phyloP scores from a whole-genome alignment of 2,329 filamentous ascomycete species.

The Talaromyces sp. region DNA sequence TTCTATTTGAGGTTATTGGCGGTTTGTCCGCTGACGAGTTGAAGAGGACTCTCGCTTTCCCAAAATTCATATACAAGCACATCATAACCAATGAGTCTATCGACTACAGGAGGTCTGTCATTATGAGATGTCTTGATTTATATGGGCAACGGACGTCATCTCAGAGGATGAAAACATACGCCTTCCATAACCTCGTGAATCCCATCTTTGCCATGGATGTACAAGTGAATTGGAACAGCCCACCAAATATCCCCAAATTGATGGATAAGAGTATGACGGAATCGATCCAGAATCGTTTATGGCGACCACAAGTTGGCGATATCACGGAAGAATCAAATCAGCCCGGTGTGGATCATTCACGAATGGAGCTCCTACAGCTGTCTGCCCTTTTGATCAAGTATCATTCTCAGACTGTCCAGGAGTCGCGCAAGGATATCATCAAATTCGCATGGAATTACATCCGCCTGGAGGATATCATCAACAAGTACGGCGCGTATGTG shows the following conservation, averaged over 20 bases:
- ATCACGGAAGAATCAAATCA: constrained; percentile 77
- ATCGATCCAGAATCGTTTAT: constrained; percentile 85
- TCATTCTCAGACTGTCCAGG: constrained; percentile 80
- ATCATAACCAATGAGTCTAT: constrained; percentile 82
- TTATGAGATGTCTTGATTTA: constrained; percentile 81
- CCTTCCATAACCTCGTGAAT: constrained; percentile 88
- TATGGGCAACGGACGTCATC: constrained; percentile 75
- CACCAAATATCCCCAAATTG: constrained; percentile 62
- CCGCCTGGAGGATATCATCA: constrained; percentile 95
- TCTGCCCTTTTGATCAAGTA: constrained; percentile 96
- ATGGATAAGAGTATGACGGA: constrained; percentile 87
- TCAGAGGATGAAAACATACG: constrained; percentile 89
- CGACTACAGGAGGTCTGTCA: constrained; percentile 77
- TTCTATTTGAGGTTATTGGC: constrained; percentile 80
- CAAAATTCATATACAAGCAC: constrained; percentile 76
- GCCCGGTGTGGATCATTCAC: constrained; percentile 86
- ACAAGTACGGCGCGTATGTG: constrained; percentile 97
- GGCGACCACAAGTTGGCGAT: constrained; percentile 84
- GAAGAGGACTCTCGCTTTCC: constrained; percentile 70
- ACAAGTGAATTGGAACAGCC: constrained; percentile 70
- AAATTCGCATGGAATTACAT: constrained; percentile 99
- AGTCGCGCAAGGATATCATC: constrained; percentile 94
- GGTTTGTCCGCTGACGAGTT: constrained; percentile 79
- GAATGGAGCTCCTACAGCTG: constrained; percentile 92
- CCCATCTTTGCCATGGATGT: constrained; percentile 96